Evolutionary conservation across 2,329 filamentous ascomycete species (phyloP).

Genomic region (Calonectria pseudoreteaudii): DNA sequence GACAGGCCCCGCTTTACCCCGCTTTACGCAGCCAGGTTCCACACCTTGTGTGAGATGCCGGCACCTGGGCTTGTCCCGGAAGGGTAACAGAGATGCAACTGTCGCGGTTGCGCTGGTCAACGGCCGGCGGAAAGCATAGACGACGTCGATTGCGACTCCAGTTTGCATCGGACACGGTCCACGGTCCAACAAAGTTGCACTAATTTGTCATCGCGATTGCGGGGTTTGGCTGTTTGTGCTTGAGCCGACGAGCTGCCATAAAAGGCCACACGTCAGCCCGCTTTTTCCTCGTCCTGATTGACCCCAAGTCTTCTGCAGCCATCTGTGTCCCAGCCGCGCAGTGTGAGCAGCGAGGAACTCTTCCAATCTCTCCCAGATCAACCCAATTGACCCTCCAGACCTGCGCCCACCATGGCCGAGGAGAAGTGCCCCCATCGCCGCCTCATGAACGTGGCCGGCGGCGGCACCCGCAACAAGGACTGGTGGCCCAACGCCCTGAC

Average conservation of each 20-base stretch:
- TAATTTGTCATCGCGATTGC: constrained; percentile 5
- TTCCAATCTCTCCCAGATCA: not conserved
- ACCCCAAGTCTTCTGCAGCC: not conserved
- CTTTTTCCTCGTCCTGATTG: not conserved
- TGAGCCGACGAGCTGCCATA: not conserved
- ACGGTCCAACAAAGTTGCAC: constrained; percentile 7
- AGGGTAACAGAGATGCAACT: constrained; percentile 4
- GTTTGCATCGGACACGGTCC: not conserved
- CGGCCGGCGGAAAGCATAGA: not conserved
- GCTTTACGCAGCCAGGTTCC: not conserved
- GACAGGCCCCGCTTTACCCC: constrained; percentile 10
- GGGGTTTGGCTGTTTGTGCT: not conserved
- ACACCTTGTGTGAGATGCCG: not conserved
- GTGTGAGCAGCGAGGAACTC: not conserved
- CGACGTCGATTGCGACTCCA: not conserved
- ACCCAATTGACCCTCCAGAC: not conserved
- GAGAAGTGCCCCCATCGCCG: constrained; percentile 21
- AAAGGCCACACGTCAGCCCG: not conserved
- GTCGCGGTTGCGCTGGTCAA: not conserved
- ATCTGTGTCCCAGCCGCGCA: not conserved
- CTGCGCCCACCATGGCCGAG: constrained; percentile 8
- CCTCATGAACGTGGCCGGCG: constrained; percentile 61
- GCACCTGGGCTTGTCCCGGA: not conserved
- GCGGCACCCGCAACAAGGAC: constrained; percentile 75
- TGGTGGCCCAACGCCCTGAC: constrained; percentile 80